Evolutionary conservation across 306 rosid genomes (phyloP), one percentile per base, ranked within the genome.

Genomic region (Sophora flavescens): DNA sequence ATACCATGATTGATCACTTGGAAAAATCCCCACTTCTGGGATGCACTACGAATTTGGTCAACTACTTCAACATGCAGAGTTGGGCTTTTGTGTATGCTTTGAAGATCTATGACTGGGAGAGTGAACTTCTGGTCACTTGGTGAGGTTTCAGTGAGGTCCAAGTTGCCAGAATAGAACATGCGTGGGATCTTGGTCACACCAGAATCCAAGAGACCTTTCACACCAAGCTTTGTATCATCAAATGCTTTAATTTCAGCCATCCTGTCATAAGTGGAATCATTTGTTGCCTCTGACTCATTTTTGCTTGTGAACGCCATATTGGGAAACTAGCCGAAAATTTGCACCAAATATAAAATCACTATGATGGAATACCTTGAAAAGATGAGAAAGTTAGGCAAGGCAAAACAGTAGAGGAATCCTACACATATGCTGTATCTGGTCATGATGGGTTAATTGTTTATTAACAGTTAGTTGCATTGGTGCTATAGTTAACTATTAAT

Each of bases 191-290:
- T 75, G 13, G 79, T 75, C 2, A 75, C 12, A 6, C 79, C 79
- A 35, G 79, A 75, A 30, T 75, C 79, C 2, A 36, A 3, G 39
- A 75, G 63, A 2, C 79, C 80, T 26, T 75, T 75, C 32, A 75
- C 80, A 26, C 80, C 80, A 17, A 14, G 4, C 39, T 75, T 75
- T 63, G 80, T 18, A 18, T 75, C 72, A 0, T 75, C 80, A 52
- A 75, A 75, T 17, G 72, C 52, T 5, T 36, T 51, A 0, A 52
- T 0, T 52, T 75, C 80, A 63, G 54, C 44, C 14, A 5, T 14
- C 10, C 80, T 75, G 39, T 75, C 72, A 52, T 65, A 65, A 1
- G 72, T 22, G 32, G 22, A 12, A 44, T 2, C 38, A 44, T 44
- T 51, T 28, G 22, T 33, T 67, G 7, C 50, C 5, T 66, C 56